Conservation (phyloP, 768 basidiomycete species). For the Mycena galopus region DNA sequence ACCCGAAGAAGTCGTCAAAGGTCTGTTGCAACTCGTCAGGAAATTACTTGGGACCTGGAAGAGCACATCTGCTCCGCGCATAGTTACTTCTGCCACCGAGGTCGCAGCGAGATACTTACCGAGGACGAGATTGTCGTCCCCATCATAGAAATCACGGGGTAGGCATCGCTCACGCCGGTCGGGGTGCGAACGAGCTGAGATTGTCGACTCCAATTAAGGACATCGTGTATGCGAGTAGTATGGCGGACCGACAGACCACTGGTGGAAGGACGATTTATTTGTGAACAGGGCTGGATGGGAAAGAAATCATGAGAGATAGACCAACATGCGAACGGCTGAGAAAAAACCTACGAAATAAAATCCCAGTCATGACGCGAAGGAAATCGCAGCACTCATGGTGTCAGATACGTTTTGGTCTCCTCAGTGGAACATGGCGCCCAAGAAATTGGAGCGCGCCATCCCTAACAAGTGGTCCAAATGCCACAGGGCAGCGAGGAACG, state of each 20-base stretch:
- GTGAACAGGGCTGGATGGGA: not conserved
- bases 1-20: not conserved
- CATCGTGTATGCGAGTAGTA: not conserved
- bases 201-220: conserved; percentile 42
- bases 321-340: not conserved
- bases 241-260: not conserved
- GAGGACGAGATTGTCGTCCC: not conserved
- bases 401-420: conserved; percentile 64
- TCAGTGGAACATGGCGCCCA: conserved; percentile 52
- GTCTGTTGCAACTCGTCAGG: not conserved
- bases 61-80: not conserved
- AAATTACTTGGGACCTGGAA: no score
- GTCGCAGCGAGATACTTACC: not conserved
- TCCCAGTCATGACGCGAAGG: no score
- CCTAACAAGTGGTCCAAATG: conserved; percentile 62
- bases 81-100: not conserved
- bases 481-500: conserved; percentile 66
- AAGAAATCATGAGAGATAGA: not conserved
- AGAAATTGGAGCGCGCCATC: conserved; percentile 55
- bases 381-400: conserved; percentile 43
- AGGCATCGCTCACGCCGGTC: conserved; percentile 43
- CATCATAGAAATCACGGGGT: not conserved
- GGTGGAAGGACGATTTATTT: not conserved
- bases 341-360: no score
- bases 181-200: conserved; percentile 54